Base-by-base conservation (phyloP, 768 basidiomycete species). In the Hydnomerulius pinastri region DNA sequence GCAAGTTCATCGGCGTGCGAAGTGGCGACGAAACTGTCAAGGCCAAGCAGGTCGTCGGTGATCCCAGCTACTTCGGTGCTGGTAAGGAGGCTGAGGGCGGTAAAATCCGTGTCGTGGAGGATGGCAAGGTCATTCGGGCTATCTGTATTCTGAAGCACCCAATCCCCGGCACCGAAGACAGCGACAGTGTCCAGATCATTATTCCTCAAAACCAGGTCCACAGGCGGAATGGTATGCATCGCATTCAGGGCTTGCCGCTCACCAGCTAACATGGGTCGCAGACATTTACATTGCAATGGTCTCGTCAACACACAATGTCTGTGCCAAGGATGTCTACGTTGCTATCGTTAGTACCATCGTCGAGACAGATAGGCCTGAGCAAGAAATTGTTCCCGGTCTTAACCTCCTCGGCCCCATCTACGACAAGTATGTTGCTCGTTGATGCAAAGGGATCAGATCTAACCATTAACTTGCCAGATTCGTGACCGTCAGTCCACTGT, bases 251-350 rank as follows among this genome's bases (percentile, higher is more conserved):
- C 33, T 25, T 25, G 18, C 17, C 17, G n/a, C n/a, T 48, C 27
- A 27, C 18, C 54, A 21, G 54, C 39, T 58, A 30, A 51, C 25
- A 29, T 48, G 35, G n/a, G 41, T 29, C 45, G 7, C 60, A 98
- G 97, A 99, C 72, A 99, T 99, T 70, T 99, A 99, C 75, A 88
- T 99, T 64, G 96, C 97, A 5, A 89, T 91, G 79, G 94, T 99
- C 40, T 98, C 97, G 1, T 85, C 92, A 29, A 93, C 94, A 12
- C 97, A 98, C 76, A 96, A 96, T 62, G 97, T 99, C 59, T 95
- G 92, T 59, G 92, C 97, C 9, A 92, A 95, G 72, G 92, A 94
- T 63, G 72, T 98, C 52, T 94, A 92, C 69, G 82, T 99, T 59
- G 97, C 95, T 38, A 99, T 99, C 59, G 97, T 99, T 58, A 97